A percentile compares a stretch with the other conserved stretches of the same genome.
Conservation (phyloP, 306 rosid genomes). For the Casuarina glauca region DNA sequence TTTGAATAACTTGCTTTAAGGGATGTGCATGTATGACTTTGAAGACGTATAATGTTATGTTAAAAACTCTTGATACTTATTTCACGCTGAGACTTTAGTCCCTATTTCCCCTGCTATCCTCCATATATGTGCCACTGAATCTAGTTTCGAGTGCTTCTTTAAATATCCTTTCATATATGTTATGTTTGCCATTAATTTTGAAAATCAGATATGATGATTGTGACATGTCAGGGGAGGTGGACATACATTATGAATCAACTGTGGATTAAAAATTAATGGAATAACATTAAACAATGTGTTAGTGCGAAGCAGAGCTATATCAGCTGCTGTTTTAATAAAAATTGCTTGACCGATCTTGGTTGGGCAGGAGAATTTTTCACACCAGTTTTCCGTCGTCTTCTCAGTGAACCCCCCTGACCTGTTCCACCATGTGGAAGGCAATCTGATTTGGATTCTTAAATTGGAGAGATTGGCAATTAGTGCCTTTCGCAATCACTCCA, state of each 20-base stretch:
- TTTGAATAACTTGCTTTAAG: slow-evolving; percentile 17
- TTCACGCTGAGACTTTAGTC: background rate
- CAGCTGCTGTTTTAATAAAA: too few relatives aligned
- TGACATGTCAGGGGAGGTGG: background rate
- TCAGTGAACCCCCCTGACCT: too few relatives aligned
- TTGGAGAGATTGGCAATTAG: too few relatives aligned
- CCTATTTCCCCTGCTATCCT: background rate
- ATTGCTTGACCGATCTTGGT: too few relatives aligned
- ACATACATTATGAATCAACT: background rate
- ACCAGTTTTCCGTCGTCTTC: too few relatives aligned
- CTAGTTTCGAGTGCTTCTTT: background rate
- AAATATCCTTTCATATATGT: background rate
- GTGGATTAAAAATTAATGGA: background rate
- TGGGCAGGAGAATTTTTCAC: too few relatives aligned
- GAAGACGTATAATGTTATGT: background rate
- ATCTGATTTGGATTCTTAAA: too few relatives aligned
- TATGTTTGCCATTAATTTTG: background rate
- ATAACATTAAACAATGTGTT: too few relatives aligned
- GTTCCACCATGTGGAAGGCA: too few relatives aligned
- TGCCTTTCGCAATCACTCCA: too few relatives aligned
- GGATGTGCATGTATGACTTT: slow-evolving; percentile 19
- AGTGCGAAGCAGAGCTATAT: too few relatives aligned
- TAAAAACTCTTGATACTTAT: background rate
- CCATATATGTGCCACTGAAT: background rate
- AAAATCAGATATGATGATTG: background rate